These are phyloP conservation scores for Echium plantagineum DNA, from an alignment of 257 asterid genomes.

Conservation along the genomic window DNA sequence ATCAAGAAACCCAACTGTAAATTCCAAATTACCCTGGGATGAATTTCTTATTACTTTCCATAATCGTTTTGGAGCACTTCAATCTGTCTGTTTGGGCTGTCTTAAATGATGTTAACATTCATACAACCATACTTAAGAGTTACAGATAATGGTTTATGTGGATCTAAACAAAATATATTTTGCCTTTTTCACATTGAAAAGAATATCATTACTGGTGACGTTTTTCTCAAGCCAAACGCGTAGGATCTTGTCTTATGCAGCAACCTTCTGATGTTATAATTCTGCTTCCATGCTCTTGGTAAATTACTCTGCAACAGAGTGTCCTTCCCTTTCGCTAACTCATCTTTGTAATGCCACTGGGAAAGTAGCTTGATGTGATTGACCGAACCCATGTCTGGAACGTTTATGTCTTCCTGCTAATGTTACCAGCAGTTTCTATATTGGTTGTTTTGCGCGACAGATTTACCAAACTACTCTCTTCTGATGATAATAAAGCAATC, in stretches of 20 bases:
- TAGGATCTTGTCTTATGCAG: neutral
- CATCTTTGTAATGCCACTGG: too few species aligned
- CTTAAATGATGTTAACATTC: too few species aligned
- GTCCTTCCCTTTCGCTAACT: too few species aligned
- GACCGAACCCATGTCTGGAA: neutral
- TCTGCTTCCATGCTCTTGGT: neutral
- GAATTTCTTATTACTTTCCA: too few species aligned
- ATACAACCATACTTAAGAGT: too few species aligned
- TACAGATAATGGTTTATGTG: neutral
- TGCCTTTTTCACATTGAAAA: slow-evolving; percentile 1
- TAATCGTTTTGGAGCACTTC: neutral
- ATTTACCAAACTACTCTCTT: slow-evolving; percentile 59
- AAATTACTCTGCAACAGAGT: neutral
- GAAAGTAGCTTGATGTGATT: too few species aligned
- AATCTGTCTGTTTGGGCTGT: too few species aligned
- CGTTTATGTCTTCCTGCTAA: slow-evolving; percentile 2
- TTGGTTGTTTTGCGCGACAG: slow-evolving; percentile 50
- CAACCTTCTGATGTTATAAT: neutral
- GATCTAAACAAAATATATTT: neutral
- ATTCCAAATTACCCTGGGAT: too few species aligned
- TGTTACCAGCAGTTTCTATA: slow-evolving; percentile 44
- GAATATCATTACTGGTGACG: neutral
- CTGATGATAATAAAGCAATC: slow-evolving; percentile 84
- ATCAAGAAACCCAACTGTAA: too few species aligned
- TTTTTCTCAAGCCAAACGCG: neutral